phyloP scores from a whole-genome alignment of 306 rosid species.

The Begonia peltatifolia region DNA sequence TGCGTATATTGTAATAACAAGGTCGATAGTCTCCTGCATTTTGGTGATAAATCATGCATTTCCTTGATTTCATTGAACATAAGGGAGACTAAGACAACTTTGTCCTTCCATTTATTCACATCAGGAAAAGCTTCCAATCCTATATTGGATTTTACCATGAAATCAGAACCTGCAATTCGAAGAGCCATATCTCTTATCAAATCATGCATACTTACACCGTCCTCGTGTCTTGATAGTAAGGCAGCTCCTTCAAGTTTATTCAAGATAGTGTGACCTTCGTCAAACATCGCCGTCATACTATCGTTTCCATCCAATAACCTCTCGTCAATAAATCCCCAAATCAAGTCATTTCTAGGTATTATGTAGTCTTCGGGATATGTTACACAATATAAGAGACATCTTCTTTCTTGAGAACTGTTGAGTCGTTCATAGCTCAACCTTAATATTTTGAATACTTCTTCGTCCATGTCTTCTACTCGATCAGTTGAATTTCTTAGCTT shows the following conservation, averaged over 20 bases:
- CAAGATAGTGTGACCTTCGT: conserved; percentile 7
- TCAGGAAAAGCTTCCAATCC: neutral
- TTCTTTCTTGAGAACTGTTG: neutral
- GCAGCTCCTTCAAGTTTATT: conserved; percentile 6
- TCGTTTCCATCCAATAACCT: conserved; percentile 9
- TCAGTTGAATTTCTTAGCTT: neutral
- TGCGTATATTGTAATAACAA: neutral
- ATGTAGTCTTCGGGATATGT: conserved; percentile 14
- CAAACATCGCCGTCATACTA: conserved; percentile 3
- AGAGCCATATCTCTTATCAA: conserved; percentile 6
- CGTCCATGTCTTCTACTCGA: conserved; percentile 12
- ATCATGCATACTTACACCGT: conserved; percentile 12
- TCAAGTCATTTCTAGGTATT: conserved; percentile 8
- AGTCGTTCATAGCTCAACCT: conserved; percentile 14
- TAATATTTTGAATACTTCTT: conserved; percentile 11
- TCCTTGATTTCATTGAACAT: neutral
- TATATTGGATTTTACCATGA: neutral
- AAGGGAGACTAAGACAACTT: neutral
- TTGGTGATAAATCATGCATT: neutral
- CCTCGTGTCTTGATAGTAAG: neutral
- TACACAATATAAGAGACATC: conserved; percentile 10
- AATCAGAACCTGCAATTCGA: neutral
- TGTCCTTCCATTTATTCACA: conserved; percentile 2
- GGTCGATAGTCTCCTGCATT: conserved; percentile 5
- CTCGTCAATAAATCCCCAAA: conserved; percentile 12